These are phyloP conservation scores for Syzygium aqueum DNA, from an alignment of 345 rosid genomes.

Conservation along the genomic window DNA sequence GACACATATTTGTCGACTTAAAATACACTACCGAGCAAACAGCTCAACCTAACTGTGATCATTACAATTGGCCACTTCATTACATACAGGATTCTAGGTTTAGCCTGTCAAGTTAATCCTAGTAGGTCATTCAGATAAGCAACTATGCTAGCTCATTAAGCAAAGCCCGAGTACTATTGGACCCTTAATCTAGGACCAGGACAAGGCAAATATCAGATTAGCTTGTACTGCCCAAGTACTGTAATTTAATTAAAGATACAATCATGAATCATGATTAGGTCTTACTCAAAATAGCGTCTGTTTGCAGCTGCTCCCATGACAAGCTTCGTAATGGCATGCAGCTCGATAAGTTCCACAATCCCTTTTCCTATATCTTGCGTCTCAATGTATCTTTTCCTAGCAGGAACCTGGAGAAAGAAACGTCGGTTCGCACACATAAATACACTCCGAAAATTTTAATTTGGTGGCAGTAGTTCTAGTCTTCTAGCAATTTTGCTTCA, in stretches of 20 bases:
- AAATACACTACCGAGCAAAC: neutral
- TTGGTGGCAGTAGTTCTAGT: neutral
- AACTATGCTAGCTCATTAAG: neutral
- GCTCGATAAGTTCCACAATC: slow-evolving; percentile 53
- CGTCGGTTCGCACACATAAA: neutral
- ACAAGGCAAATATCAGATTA: neutral
- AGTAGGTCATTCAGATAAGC: neutral
- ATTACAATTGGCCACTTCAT: neutral
- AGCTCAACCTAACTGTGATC: neutral
- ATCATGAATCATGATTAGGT: neutral
- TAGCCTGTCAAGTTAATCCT: neutral
- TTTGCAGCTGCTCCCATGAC: slow-evolving; percentile 83
- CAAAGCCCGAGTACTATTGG: neutral
- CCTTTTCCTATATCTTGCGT: slow-evolving; percentile 50
- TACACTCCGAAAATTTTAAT: neutral
- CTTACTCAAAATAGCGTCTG: slow-evolving; percentile 38
- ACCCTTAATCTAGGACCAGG: neutral
- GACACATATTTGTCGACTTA: neutral
- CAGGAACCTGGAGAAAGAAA: slow-evolving; percentile 28
- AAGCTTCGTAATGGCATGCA: slow-evolving; percentile 41
- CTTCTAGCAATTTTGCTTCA: neutral
- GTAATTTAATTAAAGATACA: neutral
- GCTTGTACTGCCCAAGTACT: neutral
- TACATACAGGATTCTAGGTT: neutral
- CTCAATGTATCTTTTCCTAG: slow-evolving; percentile 30